These are phyloP conservation scores for Arthrobotrys entomopaga DNA, from an alignment of 2,329 filamentous ascomycete species.

Conservation along the genomic window DNA sequence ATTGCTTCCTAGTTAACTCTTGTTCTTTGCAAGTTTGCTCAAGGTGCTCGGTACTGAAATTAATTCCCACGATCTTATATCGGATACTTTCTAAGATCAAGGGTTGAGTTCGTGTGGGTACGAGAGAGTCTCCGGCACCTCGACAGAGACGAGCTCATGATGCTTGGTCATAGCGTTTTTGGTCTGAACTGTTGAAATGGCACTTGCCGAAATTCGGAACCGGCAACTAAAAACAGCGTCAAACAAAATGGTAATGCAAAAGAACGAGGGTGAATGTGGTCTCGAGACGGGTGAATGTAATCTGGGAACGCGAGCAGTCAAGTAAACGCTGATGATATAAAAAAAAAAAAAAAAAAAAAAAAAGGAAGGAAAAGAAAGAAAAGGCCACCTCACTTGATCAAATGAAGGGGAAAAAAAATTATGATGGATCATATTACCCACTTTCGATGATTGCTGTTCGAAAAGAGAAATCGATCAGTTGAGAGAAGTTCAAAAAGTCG, in stretches of 20 bases:
- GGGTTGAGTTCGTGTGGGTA: conserved; percentile 3
- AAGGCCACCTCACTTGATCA: not conserved
- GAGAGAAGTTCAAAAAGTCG: not conserved
- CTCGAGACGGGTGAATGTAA: no score
- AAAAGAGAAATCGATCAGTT: no score
- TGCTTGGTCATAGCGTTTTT: conserved; percentile 14
- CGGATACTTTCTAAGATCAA: no score
- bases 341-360: not conserved
- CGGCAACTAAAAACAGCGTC: conserved; percentile 5
- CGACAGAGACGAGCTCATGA: no score
- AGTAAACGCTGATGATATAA: not conserved
- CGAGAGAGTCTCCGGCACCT: not conserved
- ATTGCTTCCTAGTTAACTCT: not conserved
- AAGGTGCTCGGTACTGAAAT: not conserved
- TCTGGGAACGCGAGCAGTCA: no score
- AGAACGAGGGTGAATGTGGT: not conserved
- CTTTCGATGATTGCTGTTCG: no score
- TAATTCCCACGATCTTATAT: no score
- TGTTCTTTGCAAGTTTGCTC: conserved; percentile 3
- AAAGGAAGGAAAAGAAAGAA: conserved; percentile 1
- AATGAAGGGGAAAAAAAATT: conserved; percentile 14
- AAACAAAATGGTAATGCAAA: not conserved
- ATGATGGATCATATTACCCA: conserved; percentile 11
- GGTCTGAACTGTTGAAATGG: conserved; percentile 36
- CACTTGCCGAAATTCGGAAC: conserved; percentile 30